Percentiles rank a stretch among this genome's conserved stretches.
These are phyloP conservation scores for Cairneyella variabilis DNA, from an alignment of 495 filamentous ascomycete species.

Conservation along the genomic window DNA sequence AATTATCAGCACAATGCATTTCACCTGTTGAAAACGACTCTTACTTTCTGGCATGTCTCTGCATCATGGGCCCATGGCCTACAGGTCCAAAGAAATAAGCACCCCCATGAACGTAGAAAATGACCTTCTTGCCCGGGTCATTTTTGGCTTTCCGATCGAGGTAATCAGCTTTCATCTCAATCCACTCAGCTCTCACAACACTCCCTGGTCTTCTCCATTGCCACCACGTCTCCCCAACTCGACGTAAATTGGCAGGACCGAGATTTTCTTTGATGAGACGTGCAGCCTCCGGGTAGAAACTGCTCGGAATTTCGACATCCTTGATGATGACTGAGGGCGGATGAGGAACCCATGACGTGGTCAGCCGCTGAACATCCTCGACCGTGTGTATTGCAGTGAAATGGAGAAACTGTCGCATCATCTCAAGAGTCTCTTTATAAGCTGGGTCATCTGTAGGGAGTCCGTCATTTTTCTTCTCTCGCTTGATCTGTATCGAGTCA, in stretches of 20 bases:
- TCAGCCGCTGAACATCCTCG: not conserved
- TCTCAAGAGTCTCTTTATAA: not conserved
- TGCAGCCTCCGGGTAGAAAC: not conserved
- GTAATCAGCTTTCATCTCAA: slow-evolving; percentile 84
- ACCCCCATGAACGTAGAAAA: slow-evolving; percentile 85
- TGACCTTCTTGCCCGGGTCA: slow-evolving; percentile 62
- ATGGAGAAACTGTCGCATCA: not conserved
- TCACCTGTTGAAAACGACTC: not conserved
- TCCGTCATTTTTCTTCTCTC: no score
- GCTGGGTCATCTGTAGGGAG: not conserved
- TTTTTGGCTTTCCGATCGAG: slow-evolving; percentile 55
- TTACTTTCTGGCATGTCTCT: slow-evolving; percentile 79
- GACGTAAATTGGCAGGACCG: not conserved
- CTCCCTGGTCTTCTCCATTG: slow-evolving; percentile 67
- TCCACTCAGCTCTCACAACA: slow-evolving; percentile 76
- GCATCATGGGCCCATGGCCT: slow-evolving; percentile 92
- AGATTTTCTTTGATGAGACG: not conserved
- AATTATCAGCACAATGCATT: not conserved
- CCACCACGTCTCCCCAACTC: not conserved
- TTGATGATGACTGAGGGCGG: not conserved
- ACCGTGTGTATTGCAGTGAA: not conserved
- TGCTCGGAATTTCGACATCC: not conserved
- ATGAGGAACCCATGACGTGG: not conserved
- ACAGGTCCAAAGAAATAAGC: slow-evolving; percentile 72
- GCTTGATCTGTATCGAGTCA: no score